Conservation (phyloP, 2,329 filamentous ascomycete genomes). For the Penicillium sp. region DNA sequence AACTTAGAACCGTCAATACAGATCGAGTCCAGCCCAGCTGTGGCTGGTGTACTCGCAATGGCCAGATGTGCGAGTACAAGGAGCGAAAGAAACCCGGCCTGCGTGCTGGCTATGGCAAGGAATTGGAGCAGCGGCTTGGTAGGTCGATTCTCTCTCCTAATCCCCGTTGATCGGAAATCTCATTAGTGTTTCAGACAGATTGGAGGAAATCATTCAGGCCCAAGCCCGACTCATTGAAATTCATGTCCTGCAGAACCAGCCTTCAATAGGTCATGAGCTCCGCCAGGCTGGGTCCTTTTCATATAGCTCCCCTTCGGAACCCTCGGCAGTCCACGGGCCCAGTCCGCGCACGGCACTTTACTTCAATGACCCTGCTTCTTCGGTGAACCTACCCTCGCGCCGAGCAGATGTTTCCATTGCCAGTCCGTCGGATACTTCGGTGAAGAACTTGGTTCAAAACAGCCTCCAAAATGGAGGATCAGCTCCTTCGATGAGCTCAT, state of each 20-base stretch:
- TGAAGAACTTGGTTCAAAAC: constrained; percentile 27
- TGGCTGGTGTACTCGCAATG: constrained; percentile 70
- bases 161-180: background rate
- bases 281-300: constrained; percentile 30
- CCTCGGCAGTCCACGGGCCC: constrained; percentile 54
- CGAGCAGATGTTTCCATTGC: constrained; percentile 45
- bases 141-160: constrained; percentile 9
- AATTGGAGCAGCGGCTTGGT: constrained; percentile 69
- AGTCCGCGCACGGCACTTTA: constrained; percentile 63
- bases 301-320: constrained; percentile 52
- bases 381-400: constrained; percentile 50
- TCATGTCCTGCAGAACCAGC: constrained; percentile 47
- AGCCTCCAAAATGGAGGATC: constrained; percentile 26
- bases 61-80: constrained; percentile 67
- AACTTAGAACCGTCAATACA: constrained; percentile 10
- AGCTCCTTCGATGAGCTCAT: constrained; percentile 18
- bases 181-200: constrained; percentile 52
- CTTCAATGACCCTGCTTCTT: constrained; percentile 58
- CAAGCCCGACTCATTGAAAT: constrained; percentile 68
- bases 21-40: constrained; percentile 62
- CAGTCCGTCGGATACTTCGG: constrained; percentile 39
- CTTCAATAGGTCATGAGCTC: constrained; percentile 32
- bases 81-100: constrained; percentile 70
- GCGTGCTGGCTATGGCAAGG: constrained; percentile 68
- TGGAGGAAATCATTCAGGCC: constrained; percentile 66